A percentile compares a stretch with the other conserved stretches of the same genome.
Evolutionary conservation across 192 early-diverging fungal genomes (phyloP).

Genomic region (Gonapodya sp.): DNA sequence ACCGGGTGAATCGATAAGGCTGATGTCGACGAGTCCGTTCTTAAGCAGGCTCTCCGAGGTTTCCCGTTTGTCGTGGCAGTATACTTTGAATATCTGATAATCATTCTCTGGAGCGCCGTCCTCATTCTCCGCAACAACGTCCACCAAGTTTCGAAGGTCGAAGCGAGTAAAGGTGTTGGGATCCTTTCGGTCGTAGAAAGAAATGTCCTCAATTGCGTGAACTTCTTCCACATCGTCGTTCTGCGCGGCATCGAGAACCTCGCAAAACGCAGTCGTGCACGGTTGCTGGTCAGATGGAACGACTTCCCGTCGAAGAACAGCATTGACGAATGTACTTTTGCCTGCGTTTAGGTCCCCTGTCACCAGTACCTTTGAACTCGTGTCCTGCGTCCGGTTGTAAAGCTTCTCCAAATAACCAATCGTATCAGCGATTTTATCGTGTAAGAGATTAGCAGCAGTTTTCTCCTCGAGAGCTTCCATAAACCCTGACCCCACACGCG

Average conservation of each 20-base stretch:
- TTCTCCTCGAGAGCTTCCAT: constrained; percentile 59
- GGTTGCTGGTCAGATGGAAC: constrained; percentile 96
- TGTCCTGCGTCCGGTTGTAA: constrained; percentile 75
- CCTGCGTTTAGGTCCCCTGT: constrained; percentile 98
- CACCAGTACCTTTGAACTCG: constrained; percentile 84
- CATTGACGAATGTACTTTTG: constrained; percentile 95
- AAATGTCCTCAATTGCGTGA: constrained; percentile 71
- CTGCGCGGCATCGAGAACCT: constrained; percentile 85
- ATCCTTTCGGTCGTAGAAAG: constrained; percentile 59
- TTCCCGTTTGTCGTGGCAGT: constrained; percentile 55
- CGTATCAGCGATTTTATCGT: constrained; percentile 57
- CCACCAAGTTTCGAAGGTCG: constrained; percentile 61
- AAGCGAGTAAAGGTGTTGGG: constrained; percentile 60
- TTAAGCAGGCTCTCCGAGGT: constrained; percentile 59
- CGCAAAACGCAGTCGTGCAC: constrained; percentile 91
- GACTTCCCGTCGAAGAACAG: constrained; percentile 78
- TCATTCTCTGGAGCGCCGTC: constrained; percentile 24
- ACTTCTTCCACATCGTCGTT: constrained; percentile 87
- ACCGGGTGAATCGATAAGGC: constrained; percentile 95
- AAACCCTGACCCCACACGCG: neutral
- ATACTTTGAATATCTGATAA: constrained; percentile 89
- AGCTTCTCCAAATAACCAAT: constrained; percentile 73
- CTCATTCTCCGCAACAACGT: constrained; percentile 75
- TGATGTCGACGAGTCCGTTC: constrained; percentile 94
- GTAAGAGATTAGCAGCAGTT: constrained; percentile 54